A percentile compares a stretch with the other conserved stretches of the same genome.
Evolutionary conservation across 2,329 filamentous ascomycete species (phyloP).

Genomic region (Ceratocystis cacaofunesta): DNA sequence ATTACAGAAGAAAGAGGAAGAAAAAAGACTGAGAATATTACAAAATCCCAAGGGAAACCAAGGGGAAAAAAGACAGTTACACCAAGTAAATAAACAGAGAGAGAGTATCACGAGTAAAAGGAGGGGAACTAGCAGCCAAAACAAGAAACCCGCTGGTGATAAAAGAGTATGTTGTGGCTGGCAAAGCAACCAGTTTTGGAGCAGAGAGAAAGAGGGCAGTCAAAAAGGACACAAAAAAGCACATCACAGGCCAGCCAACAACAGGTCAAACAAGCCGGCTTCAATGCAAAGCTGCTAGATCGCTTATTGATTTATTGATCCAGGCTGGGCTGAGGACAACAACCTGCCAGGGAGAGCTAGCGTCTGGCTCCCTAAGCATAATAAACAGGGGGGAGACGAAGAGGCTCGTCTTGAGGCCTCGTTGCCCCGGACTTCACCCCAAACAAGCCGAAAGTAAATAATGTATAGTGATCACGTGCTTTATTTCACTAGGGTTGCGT

Average conservation of each 20-base stretch:
- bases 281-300: neutral
- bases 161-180: neutral
- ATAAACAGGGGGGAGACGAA: neutral
- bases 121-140: neutral
- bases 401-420: neutral
- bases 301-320: neutral
- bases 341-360: neutral
- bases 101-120: constrained; percentile 14
- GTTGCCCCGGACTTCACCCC: neutral
- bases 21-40: constrained; percentile 9
- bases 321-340: neutral
- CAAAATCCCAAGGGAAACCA: neutral
- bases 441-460: constrained; percentile 1
- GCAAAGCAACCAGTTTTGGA: neutral
- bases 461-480: neutral
- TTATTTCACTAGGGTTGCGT: neutral
- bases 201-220: neutral
- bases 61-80: constrained; percentile 1
- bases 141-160: neutral
- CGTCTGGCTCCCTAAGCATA: neutral
- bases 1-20: constrained; percentile 12
- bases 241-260: neutral
- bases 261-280: neutral
- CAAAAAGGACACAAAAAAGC: neutral
- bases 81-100: constrained; percentile 8